phyloP scores from a whole-genome alignment of 192 early-diverging fungal genomes.

The Thamnidium elegans region DNA sequence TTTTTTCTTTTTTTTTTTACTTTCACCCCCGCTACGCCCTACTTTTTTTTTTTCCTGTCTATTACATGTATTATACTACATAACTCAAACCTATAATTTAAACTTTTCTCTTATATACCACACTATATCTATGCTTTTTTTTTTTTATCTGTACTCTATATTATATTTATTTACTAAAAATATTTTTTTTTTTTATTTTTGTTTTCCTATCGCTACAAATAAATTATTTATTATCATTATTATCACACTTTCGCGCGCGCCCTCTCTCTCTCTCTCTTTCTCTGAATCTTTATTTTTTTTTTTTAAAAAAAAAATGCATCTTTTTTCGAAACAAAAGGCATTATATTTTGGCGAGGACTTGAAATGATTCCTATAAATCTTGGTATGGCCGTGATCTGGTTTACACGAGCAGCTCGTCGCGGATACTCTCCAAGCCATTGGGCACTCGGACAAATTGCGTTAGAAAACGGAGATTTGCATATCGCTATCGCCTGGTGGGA shows the following conservation, averaged over 20 bases:
- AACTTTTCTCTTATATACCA: slow-evolving; percentile 2
- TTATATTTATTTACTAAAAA: neutral
- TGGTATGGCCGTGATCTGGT: slow-evolving; percentile 29
- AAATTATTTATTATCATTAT: too few species aligned
- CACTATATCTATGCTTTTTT: neutral
- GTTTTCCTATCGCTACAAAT: too few species aligned
- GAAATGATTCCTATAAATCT: slow-evolving; percentile 22
- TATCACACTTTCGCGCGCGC: too few species aligned
- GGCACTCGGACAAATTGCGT: slow-evolving; percentile 31
- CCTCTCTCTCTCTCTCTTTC: too few species aligned
- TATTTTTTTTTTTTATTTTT: too few species aligned
- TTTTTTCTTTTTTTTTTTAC: neutral
- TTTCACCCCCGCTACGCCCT: neutral
- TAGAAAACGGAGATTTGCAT: slow-evolving; percentile 33
- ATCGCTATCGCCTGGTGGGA: slow-evolving; percentile 32
- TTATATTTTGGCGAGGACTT: slow-evolving; percentile 27
- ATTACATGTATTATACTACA: too few species aligned
- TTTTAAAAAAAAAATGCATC: slow-evolving; percentile 10
- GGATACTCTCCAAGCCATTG: slow-evolving; percentile 27
- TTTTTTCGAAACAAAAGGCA: slow-evolving; percentile 11
- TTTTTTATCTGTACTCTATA: slow-evolving; percentile 4
- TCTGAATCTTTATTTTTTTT: neutral
- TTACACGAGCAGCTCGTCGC: slow-evolving; percentile 24
- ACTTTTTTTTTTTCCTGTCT: neutral
- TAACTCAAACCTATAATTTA: too few species aligned